Percentiles rank a stretch among this genome's conserved stretches.
Evolutionary conservation across 768 basidiomycete genomes (phyloP).

Genomic region (Cubamyces sp.): DNA sequence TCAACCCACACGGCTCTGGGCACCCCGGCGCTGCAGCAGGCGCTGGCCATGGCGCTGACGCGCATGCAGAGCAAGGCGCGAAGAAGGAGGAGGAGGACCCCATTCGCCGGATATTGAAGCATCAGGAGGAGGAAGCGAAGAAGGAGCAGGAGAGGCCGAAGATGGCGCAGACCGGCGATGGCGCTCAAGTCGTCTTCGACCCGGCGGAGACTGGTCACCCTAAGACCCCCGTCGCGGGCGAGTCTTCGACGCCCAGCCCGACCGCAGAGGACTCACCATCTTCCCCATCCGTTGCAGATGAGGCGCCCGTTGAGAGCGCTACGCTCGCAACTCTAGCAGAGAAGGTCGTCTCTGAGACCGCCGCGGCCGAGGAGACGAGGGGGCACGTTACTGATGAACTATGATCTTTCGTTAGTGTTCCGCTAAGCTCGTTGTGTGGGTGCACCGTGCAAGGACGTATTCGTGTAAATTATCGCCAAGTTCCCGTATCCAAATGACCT

Average conservation of each 20-base stretch:
- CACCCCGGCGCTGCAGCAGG: slow-evolving; percentile 34
- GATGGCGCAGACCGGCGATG: slow-evolving; percentile 33
- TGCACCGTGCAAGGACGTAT: neutral
- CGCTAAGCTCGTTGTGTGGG: slow-evolving; percentile 20
- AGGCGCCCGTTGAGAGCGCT: neutral
- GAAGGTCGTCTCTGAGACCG: neutral
- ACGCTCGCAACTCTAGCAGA: neutral
- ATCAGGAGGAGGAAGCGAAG: slow-evolving; percentile 31
- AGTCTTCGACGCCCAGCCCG: slow-evolving; percentile 18
- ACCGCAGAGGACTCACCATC: slow-evolving; percentile 5
- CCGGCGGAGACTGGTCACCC: slow-evolving; percentile 26
- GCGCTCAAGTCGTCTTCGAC: slow-evolving; percentile 30
- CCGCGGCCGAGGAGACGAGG: slow-evolving; percentile 3
- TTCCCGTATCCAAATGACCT: neutral
- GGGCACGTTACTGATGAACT: slow-evolving; percentile 20
- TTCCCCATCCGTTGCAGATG: neutral
- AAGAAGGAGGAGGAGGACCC: slow-evolving; percentile 33
- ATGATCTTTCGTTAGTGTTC: neutral
- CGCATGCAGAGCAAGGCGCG: slow-evolving; percentile 23
- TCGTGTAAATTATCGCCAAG: slow-evolving; percentile 12
- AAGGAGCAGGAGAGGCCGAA: slow-evolving; percentile 26
- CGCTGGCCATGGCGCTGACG: slow-evolving; percentile 39
- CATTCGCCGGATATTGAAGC: slow-evolving; percentile 33
- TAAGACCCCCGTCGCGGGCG: slow-evolving; percentile 26
- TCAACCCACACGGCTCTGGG: slow-evolving; percentile 28